Base-by-base conservation (phyloP, 768 basidiomycete genomes). In the Lentinula aciculospora region DNA sequence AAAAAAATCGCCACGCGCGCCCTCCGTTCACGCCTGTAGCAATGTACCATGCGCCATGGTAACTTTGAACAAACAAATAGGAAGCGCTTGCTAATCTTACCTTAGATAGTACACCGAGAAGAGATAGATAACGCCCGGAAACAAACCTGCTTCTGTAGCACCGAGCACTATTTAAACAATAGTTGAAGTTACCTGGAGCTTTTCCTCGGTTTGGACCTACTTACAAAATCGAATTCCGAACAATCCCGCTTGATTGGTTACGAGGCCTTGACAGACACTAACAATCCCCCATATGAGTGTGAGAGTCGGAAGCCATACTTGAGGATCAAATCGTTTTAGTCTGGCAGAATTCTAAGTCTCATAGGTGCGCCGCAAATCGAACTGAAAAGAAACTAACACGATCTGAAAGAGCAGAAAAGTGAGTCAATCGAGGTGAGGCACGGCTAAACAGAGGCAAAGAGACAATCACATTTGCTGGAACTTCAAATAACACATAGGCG, bases 1-100 rank as follows among this genome's bases (percentile, higher is more conserved):
- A 85, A 84, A 67, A 84, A 83, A 39, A 86, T 72, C 0, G 82
- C 81, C 5, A 86, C 81, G 50, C 86, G 75, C 75, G 78, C 80
- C 60, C 81, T 81, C 1, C 83, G 79, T 63, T 86, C 80, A 34
- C 73, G 76, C 40, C 85, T 83, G 56, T 58, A 42, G 45, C 8
- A 29, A 32, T 40, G 47, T 17, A 36, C n/a, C n/a, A n/a, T n/a
- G n/a, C n/a, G n/a, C n/a, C n/a, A n/a, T n/a, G n/a, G n/a, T n/a
- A n/a, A n/a, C n/a, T n/a, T n/a, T n/a, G n/a, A n/a, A n/a, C n/a
- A n/a, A n/a, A n/a, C n/a, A n/a, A n/a, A n/a, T n/a, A n/a, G n/a
- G n/a, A n/a, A n/a, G n/a, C n/a, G n/a, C n/a, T n/a, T n/a, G n/a
- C n/a, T n/a, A n/a, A n/a, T n/a, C n/a, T n/a, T n/a, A 74, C 73